Percentiles rank a stretch among this genome's conserved stretches.
Evolutionary conservation across 1,284 basidiomycete species (phyloP).

Genomic region (Cryptococcus hybrid): DNA sequence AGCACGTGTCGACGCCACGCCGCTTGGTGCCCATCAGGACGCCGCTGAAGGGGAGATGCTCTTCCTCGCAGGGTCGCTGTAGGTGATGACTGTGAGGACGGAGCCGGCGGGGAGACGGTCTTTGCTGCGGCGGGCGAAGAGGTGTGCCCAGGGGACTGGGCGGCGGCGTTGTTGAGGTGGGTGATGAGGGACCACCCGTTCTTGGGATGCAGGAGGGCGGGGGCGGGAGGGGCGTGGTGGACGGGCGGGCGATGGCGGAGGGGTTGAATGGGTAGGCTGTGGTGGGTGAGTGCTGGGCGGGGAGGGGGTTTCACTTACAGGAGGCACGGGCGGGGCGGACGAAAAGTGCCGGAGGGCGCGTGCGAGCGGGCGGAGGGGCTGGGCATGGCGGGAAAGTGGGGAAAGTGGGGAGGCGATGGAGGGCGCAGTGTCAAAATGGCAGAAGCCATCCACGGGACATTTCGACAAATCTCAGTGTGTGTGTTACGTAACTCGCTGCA

Average conservation of each 20-base stretch:
- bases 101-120: slow-evolving; percentile 72
- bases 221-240: slow-evolving; percentile 52
- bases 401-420: background rate
- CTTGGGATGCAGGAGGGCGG: slow-evolving; percentile 52
- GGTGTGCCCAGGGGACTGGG: slow-evolving; percentile 62
- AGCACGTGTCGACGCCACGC: slow-evolving; percentile 76
- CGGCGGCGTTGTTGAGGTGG: slow-evolving; percentile 66
- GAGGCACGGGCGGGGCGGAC: slow-evolving; percentile 11
- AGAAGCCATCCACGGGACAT: too few relatives aligned
- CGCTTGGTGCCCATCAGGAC: slow-evolving; percentile 76
- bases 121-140: slow-evolving; percentile 68
- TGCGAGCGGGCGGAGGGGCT: background rate
- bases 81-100: slow-evolving; percentile 66
- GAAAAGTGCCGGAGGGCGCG: slow-evolving; percentile 3
- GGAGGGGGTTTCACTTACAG: background rate
- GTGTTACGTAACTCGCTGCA: too few relatives aligned
- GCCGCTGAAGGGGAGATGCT: slow-evolving; percentile 75
- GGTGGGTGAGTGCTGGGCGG: too few relatives aligned
- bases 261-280: slow-evolving; percentile 70
- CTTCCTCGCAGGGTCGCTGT: slow-evolving; percentile 56
- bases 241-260: slow-evolving; percentile 57
- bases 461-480: too few relatives aligned
- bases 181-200: slow-evolving; percentile 76
- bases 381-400: background rate
- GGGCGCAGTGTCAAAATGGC: too few relatives aligned